These are phyloP conservation scores for sorghum (Sorghum bicolor) DNA, from an alignment of 176 grass and related monocot genomes.

Conservation along the genomic window DNA sequence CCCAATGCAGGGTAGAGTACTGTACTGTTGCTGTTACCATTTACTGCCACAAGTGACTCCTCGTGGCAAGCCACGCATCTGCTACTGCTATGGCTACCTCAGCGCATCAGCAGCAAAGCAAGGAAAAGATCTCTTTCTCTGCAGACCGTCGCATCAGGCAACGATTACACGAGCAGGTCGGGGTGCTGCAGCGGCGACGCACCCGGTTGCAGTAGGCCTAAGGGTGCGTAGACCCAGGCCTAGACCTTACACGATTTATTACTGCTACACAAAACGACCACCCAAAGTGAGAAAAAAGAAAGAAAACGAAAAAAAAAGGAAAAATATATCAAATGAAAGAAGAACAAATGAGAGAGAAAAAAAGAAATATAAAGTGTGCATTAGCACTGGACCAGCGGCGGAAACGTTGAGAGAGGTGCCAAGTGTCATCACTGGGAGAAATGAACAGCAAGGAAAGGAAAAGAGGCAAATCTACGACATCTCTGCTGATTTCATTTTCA, in stretches of 20 bases:
- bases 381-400: constrained; percentile 4
- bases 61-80: background rate
- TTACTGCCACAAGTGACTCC: background rate
- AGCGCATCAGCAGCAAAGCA: constrained; percentile 14
- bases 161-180: constrained; percentile 39
- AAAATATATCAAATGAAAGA: background rate
- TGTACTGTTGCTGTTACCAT: background rate
- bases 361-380: background rate
- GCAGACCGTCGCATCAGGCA: constrained; percentile 24
- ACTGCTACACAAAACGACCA: background rate
- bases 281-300: too few relatives aligned
- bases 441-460: background rate
- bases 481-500: background rate
- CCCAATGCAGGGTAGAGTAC: background rate
- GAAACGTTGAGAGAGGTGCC: constrained; percentile 18
- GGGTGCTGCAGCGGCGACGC: constrained; percentile 2
- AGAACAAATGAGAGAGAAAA: background rate
- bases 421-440: background rate
- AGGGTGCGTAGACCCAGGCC: constrained; percentile 20
- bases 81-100: background rate
- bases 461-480: background rate
- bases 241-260: constrained; percentile 5
- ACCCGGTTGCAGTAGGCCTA: background rate
- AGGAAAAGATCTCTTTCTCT: constrained; percentile 27
- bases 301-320: background rate